Evolutionary conservation across 139 green algal genomes (phyloP), one percentile per base, ranked within the genome.

Genomic region (Chlamydomonas sphaeroides): DNA sequence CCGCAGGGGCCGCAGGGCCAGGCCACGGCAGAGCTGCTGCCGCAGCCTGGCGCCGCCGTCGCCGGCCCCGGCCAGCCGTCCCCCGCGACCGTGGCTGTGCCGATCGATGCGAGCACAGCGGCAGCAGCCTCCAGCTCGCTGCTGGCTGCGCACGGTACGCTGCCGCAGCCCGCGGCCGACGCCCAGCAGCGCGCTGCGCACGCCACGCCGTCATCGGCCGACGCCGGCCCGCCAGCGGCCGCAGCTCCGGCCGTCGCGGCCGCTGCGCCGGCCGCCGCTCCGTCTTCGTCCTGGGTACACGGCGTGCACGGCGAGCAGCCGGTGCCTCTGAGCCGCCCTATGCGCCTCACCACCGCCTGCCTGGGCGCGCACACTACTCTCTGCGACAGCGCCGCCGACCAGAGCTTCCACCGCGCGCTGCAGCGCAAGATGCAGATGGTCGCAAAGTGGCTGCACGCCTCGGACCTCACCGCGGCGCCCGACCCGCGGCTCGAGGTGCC

Each of bases 391-490:
- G 75, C 56, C 14, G 61, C n/a, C 1, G 75, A 82, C 75, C 75
- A 82, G 62, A 73, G 42, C 75, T 82, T 82, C 45, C 75, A 82
- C 28, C 62, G 62, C 6, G 42, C 42, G n/a, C 48, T 82, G 62
- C 75, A 82, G 59, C 75, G 75, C 20, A 82, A 82, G 61, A 82
- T 82, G 75, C 75, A 82, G 75, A 36, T 72, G 42, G 75, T 82
- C n/a, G 65, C 51, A 41, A 82, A 72, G 61, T 82, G 75, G 75
- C 30, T 82, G 45, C n/a, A 63, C 17, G 75, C 75, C 8, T 82
- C 75, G 1, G 75, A 82, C 62, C 33, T 82, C 1, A 73, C 42
- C 17, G 75, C 62, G 42, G 7, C 75, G n/a, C 75, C 75, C 6
- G 75, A 82, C 62, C 61, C 41, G 8, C 61, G 75, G 3, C 62